Base-by-base conservation (phyloP, 2,329 filamentous ascomycete species). In the Pyricularia sp. region DNA sequence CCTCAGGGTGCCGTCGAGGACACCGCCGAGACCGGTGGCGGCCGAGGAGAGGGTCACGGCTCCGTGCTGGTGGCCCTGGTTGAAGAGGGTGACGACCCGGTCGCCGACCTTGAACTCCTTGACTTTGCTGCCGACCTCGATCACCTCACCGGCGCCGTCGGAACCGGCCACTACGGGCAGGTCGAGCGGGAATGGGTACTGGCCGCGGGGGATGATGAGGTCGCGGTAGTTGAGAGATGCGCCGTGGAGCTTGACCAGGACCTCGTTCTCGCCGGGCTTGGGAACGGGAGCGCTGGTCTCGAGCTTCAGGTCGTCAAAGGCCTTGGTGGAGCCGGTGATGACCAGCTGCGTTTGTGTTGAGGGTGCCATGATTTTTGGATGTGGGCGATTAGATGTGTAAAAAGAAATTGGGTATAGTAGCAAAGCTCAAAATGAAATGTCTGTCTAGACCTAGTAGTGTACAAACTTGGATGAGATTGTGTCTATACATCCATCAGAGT, bases 201-300 rank as follows among this genome's bases (percentile, higher is more conserved):
- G 73, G 70, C 84, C 83, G 73, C 79, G 71, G 31, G 83, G 79
- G 68, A 86, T 84, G 71, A 83, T 79, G 67, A 86, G 77, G 71
- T 86, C 84, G 68, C 84, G 84, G 75, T 82, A 86, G 78, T 86
- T 86, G 67, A 86, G 80, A 31, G 84, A 84, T 6, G 81, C 84
- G 17, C 81, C 83, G 67, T 81, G 78, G 30, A 86, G 82, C 77
- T 90, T 90, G 73, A 94, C 87, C 42, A 94, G 83, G 6, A 93
- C 90, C 30, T 94, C 88, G 71, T 86, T 85, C 68, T 92, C 90
- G 65, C 90, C 90, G 1, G 90, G 75, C 72, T 86, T 78, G 17
- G 89, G 88, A 2, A 92, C 74, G 0, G 83, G 74, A 0, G 79
- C 82, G 65, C 84, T 79, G 72, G 87, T 82, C 70, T 83, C 79